phyloP scores from a whole-genome alignment of 1,139 yeast species.

The Yamadazyma epiphylla region DNA sequence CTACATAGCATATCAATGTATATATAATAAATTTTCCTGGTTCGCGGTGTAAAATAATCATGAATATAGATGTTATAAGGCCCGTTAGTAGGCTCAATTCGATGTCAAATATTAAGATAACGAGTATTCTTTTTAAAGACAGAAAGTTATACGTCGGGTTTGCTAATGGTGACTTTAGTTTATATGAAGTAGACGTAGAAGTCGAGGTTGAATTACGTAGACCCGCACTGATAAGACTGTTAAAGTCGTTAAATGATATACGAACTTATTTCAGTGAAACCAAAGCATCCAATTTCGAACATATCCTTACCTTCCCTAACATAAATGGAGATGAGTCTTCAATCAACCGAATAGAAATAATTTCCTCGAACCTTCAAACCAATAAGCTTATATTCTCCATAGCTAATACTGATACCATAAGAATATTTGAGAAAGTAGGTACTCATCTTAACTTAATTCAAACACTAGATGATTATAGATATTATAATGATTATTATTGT shows the following conservation, averaged over 20 bases:
- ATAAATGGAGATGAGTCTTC: conserved; percentile 12
- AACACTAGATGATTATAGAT: conserved; percentile 24
- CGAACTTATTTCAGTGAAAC: conserved; percentile 20
- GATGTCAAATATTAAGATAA: conserved; percentile 14
- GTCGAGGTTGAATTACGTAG: conserved; percentile 6
- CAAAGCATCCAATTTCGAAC: conserved; percentile 14
- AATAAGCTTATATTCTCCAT: conserved; percentile 26
- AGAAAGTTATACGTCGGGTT: conserved; percentile 30
- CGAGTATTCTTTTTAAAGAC: conserved; percentile 20
- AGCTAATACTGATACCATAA: conserved; percentile 21
- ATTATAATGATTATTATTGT: conserved; percentile 14
- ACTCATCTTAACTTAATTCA: conserved; percentile 30
- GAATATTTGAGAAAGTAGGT: conserved; percentile 34
- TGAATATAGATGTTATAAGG: conserved; percentile 18
- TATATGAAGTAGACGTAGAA: conserved; percentile 18
- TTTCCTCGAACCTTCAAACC: conserved; percentile 8
- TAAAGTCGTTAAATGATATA: conserved; percentile 26
- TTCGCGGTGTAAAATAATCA: conserved; percentile 6
- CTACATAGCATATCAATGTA: conserved; percentile 14
- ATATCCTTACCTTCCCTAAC: conserved; percentile 12
- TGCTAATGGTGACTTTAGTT: conserved; percentile 32
- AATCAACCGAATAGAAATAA: conserved; percentile 9
- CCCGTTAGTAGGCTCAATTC: conserved; percentile 13
- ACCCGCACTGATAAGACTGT: conserved; percentile 15
- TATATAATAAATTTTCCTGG: conserved; percentile 16